These are phyloP conservation scores for Saccharomyces hybrid DNA, from an alignment of 1,139 yeast genomes.

Conservation along the genomic window DNA sequence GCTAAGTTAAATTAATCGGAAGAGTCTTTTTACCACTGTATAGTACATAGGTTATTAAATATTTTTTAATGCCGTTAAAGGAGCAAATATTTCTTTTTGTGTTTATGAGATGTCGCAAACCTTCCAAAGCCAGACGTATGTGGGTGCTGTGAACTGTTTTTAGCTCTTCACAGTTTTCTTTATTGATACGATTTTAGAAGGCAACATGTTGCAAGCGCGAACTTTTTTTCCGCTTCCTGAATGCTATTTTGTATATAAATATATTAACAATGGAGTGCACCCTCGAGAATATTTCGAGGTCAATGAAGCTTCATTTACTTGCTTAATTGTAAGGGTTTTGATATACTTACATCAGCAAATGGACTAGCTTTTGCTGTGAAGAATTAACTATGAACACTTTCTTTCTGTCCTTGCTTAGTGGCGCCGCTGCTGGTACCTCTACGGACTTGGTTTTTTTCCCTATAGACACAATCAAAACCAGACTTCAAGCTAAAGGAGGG, in stretches of 20 bases:
- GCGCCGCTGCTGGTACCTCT: conserved; percentile 94
- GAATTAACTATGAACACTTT: not conserved
- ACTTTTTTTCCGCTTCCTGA: not conserved
- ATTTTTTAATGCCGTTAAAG: not conserved
- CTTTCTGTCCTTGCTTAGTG: conserved; percentile 43
- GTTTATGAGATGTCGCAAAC: too few species aligned
- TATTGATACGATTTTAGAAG: too few species aligned
- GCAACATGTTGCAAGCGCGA: too few species aligned
- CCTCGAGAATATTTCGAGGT: not conserved
- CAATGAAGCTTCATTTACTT: not conserved
- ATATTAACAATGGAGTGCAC: not conserved
- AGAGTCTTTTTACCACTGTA: not conserved
- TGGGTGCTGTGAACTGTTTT: too few species aligned
- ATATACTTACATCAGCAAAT: not conserved
- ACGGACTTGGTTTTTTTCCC: conserved; percentile 95
- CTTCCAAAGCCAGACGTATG: not conserved
- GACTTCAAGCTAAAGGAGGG: conserved; percentile 93
- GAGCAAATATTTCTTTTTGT: not conserved
- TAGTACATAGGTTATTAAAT: conserved; percentile 3
- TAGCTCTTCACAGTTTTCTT: too few species aligned
- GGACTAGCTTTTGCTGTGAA: not conserved
- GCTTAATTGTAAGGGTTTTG: not conserved
- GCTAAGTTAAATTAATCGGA: conserved; percentile 47
- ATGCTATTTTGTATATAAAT: not conserved
- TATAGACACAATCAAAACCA: conserved; percentile 86